Percentiles rank a stretch among this genome's conserved stretches.
phyloP scores from a whole-genome alignment of 495 filamentous ascomycete species.

The Pyronema domesticum region DNA sequence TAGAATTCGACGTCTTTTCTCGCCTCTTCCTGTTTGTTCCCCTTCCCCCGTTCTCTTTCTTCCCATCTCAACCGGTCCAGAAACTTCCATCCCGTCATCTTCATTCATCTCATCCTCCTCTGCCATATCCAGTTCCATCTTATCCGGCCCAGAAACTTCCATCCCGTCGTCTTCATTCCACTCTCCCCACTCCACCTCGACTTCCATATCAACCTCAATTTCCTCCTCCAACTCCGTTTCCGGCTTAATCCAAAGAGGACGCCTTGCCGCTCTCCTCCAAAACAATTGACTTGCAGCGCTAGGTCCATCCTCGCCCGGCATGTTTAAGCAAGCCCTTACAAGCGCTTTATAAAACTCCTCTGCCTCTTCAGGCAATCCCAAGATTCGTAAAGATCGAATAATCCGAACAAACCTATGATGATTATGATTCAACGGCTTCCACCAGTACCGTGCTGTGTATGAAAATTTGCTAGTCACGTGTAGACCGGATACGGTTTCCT shows the following conservation, averaged over 20 bases:
- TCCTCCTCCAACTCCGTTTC: neutral
- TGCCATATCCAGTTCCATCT: neutral
- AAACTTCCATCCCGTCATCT: too few species aligned
- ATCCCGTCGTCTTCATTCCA: too few species aligned
- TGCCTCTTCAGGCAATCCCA: conserved; percentile 34
- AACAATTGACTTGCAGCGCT: conserved; percentile 9
- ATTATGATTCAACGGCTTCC: conserved; percentile 29
- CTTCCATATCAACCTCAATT: neutral
- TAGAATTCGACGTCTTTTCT: too few species aligned
- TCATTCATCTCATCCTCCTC: neutral
- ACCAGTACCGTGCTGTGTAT: conserved; percentile 1
- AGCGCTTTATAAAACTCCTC: conserved; percentile 28
- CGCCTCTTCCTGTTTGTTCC: too few species aligned
- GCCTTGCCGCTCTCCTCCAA: conserved; percentile 17
- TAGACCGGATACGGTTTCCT: conserved; percentile 1
- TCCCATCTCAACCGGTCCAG: too few species aligned
- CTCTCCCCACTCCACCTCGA: neutral
- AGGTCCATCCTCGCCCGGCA: conserved; percentile 4
- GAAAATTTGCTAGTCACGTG: conserved; percentile 1
- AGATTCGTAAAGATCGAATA: conserved; percentile 35
- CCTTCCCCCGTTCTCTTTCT: too few species aligned
- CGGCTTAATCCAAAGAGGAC: conserved; percentile 12
- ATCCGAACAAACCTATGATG: conserved; percentile 43
- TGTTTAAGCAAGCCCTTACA: conserved; percentile 5
- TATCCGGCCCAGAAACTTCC: neutral